Conservation (phyloP, 2,329 filamentous ascomycete species). For the Ilyonectria destructans region DNA sequence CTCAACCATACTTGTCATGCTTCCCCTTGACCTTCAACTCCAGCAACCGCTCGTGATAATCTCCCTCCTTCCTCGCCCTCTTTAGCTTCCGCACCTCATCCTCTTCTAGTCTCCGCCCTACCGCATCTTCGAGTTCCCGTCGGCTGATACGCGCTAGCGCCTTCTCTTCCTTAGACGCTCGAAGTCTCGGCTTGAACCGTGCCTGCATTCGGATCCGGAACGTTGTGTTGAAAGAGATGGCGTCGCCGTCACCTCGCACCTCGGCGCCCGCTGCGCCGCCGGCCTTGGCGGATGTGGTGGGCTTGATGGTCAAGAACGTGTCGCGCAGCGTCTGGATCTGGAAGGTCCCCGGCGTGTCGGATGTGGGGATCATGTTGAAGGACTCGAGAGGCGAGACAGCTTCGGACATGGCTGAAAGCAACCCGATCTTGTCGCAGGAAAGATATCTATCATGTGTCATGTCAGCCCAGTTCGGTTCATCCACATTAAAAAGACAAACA, state of each 20-base stretch:
- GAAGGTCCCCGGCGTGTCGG: constrained; percentile 80
- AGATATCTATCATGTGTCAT: constrained; percentile 77
- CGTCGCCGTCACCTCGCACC: constrained; percentile 82
- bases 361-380: constrained; percentile 77
- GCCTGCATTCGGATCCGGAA: constrained; percentile 94
- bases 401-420: constrained; percentile 82
- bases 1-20: constrained; percentile 83
- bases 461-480: constrained; percentile 28
- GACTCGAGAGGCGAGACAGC: constrained; percentile 90
- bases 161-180: constrained; percentile 86
- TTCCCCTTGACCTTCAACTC: constrained; percentile 93
- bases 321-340: constrained; percentile 82
- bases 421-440: constrained; percentile 86
- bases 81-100: constrained; percentile 90
- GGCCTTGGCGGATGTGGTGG: constrained; percentile 65
- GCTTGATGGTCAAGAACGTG: constrained; percentile 77
- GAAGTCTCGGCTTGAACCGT: constrained; percentile 88
- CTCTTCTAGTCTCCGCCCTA: constrained; percentile 83
- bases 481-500: constrained; percentile 42
- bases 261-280: constrained; percentile 67
- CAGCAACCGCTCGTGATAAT: constrained; percentile 90
- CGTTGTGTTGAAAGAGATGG: constrained; percentile 78
- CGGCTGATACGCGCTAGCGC: constrained; percentile 88
- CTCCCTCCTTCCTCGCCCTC: constrained; percentile 86
- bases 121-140: constrained; percentile 86